Base-by-base conservation (phyloP, 1,284 basidiomycete species). In the Leccinum subfulvum region DNA sequence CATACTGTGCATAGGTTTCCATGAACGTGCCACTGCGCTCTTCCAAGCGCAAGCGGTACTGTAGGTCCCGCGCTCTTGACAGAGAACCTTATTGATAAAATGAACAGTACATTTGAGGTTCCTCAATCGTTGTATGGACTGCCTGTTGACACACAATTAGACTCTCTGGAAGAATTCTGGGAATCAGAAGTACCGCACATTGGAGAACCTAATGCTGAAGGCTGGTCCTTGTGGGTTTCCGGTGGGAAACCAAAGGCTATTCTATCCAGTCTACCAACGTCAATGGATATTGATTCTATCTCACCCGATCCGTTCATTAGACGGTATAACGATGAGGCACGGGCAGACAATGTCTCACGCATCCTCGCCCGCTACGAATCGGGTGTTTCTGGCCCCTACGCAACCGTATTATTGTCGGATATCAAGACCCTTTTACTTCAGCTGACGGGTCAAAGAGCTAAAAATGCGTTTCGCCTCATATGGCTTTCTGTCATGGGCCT, bases 351-450 rank as follows among this genome's bases (percentile, higher is more conserved):
- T 18, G 65, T 66, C 9, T 72, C 77, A 21, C 68, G 76, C 30
- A 72, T 85, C 1, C 88, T 94, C 9, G 79, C 82, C 4, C 86
- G 89, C 33, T 84, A 89, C 62, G 81, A 84, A 6, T 80, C 79
- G 6, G 80, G 81, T 11, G 82, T 86, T 56, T 79, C 82, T 30
- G 94, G 96, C 73, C 94, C 94, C 0, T 95, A 90, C 73, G 80
- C 88, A 1, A 85, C 85, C 2, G 82, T 97, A 23, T 78, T 98
- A 14, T 94, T 95, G 74, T 80, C 84, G 54, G 95, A 98, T 71
- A 82, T 97, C 62, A 83, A 84, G 11, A 76, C 86, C 2, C 80
- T 95, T 56, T 81, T 98, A 21, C 77, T 93, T 60, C 71, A 83
- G 35, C 70, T 96, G 35, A 78, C 78, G 10, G 81, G 83, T 3